A percentile compares a stretch with the other conserved stretches of the same genome.
Conservation (phyloP, 2,329 filamentous ascomycete species). For the Paracoccidioides brasiliensis region DNA sequence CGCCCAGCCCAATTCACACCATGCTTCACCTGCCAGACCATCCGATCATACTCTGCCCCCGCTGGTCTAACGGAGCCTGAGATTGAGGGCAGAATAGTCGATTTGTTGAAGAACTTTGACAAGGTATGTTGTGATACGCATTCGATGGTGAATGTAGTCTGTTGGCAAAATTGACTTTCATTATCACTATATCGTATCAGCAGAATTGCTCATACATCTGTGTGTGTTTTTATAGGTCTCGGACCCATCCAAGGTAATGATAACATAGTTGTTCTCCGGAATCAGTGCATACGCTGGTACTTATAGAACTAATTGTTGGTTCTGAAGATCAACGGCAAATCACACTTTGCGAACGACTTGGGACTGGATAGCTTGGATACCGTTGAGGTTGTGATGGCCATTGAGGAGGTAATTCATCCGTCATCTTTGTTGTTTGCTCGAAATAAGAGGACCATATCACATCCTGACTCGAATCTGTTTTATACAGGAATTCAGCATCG, state of each 20-base stretch:
- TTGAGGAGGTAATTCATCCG: slow-evolving; percentile 64
- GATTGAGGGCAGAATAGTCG: slow-evolving; percentile 83
- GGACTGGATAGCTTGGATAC: slow-evolving; percentile 95
- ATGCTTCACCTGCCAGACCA: slow-evolving; percentile 51
- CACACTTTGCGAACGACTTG: slow-evolving; percentile 95
- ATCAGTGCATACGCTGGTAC: neutral
- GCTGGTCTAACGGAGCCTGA: slow-evolving; percentile 67
- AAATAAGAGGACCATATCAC: neutral
- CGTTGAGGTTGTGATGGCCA: slow-evolving; percentile 99
- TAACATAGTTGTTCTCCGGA: neutral
- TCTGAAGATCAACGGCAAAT: slow-evolving; percentile 59
- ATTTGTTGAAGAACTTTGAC: slow-evolving; percentile 90
- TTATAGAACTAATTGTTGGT: slow-evolving; percentile 12
- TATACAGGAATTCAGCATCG: slow-evolving; percentile 69
- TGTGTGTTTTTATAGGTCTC: slow-evolving; percentile 21
- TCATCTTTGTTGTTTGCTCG: neutral
- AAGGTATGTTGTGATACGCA: slow-evolving; percentile 51
- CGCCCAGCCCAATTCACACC: slow-evolving; percentile 48
- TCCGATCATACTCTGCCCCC: slow-evolving; percentile 77
- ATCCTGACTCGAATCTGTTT: neutral
- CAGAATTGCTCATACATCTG: slow-evolving; percentile 10
- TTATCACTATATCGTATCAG: neutral
- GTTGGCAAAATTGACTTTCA: too few species aligned
- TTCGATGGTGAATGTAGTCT: neutral
- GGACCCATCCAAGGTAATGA: slow-evolving; percentile 43